These are phyloP conservation scores for Acer saccharum DNA, from an alignment of 345 rosid genomes.

Conservation along the genomic window DNA sequence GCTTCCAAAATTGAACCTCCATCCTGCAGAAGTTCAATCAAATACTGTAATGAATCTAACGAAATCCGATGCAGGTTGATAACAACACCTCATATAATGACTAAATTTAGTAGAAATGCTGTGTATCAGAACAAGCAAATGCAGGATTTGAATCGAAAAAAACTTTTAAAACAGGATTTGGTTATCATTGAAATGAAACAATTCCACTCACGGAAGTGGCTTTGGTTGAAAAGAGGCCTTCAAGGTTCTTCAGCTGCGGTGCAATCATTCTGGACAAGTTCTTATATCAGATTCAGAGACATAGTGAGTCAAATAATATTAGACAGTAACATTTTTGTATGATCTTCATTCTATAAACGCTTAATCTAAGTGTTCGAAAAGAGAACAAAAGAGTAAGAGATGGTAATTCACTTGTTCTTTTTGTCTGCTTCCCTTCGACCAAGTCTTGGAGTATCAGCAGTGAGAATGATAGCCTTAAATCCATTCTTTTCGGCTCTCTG, in stretches of 20 bases:
- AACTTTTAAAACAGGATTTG: not conserved
- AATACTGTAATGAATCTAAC: not conserved
- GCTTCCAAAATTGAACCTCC: conserved; percentile 64
- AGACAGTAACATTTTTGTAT: not conserved
- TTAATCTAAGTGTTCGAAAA: not conserved
- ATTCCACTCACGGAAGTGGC: conserved; percentile 53
- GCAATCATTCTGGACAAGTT: conserved; percentile 60
- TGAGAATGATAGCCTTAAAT: conserved; percentile 78
- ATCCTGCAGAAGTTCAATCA: conserved; percentile 31
- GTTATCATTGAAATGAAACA: not conserved
- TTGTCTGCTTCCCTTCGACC: conserved; percentile 92
- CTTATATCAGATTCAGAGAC: conserved; percentile 1
- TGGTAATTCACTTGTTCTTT: conserved; percentile 61
- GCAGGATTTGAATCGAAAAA: not conserved
- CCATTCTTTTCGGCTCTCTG: conserved; percentile 86
- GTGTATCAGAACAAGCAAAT: not conserved
- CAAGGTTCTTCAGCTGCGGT: conserved; percentile 67
- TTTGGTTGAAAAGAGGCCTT: conserved; percentile 62
- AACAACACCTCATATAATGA: not conserved
- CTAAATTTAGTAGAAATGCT: not conserved
- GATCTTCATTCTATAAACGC: not conserved
- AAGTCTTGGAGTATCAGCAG: conserved; percentile 82
- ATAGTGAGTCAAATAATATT: not conserved
- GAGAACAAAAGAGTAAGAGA: conserved; percentile 19
- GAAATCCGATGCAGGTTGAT: not conserved